Evolutionary conservation across 306 rosid genomes (phyloP), one percentile per base, ranked within the genome.

Genomic region (Hippophae gyantsensis): DNA sequence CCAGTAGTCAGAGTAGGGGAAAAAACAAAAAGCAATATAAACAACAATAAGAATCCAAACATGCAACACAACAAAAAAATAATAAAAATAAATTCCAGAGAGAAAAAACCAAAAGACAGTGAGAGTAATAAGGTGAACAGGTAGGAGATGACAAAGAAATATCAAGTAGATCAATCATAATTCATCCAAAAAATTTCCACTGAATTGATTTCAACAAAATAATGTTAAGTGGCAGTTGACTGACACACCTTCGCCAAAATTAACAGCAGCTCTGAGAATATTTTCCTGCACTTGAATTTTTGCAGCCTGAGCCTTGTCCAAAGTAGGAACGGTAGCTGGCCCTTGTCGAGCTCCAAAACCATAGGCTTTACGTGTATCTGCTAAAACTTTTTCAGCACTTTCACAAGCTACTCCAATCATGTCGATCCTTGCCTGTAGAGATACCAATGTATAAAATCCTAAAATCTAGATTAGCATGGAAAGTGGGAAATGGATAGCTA

Each of bases 261-360:
- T 85, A 56, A 87, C 96, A 23, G 98, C 89, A 56, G 96, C 80
- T 14, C 96, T 95, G 63, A 90, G 98, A 47, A 85, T 69, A 69
- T 78, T 90, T 65, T 90, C 98, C 64, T 85, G 95, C 56, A 85
- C 96, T 68, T 90, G 95, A 78, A 90, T 87, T 78, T 87, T 90
- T 49, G 95, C 96, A 48, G 96, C 92, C 83, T 87, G 92, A 13
- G 89, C 96, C 80, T 90, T 90, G 70, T 90, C 98, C 55, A 90
- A 46, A 27, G 98, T 85, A 45, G 96, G 92, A 71, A 78, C 87
- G 62, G 81, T 69, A 3, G 93, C 48, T 7, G 84, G 84, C 61
- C 92, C 95, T 64, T 90, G 98, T 48, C 96, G 92, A 49, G 87
- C 78, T 42, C 98, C 96, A 52, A 90, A 78, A 67, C 92, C 66